A percentile compares a stretch with the other conserved stretches of the same genome.
Evolutionary conservation across 202 grass and related monocot species (phyloP).

Genomic region (Panicum virgatum): DNA sequence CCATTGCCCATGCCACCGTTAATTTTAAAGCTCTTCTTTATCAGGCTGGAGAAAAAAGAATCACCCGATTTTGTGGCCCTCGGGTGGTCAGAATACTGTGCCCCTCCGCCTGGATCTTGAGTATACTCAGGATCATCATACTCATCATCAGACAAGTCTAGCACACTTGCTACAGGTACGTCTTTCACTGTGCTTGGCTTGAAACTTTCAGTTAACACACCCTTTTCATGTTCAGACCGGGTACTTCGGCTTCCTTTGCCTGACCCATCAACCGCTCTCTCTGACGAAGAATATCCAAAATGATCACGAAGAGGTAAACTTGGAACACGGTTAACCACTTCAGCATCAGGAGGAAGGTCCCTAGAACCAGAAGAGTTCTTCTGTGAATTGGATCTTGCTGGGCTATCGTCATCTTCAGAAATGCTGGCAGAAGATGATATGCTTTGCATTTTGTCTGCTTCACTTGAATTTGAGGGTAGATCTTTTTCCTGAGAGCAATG

Average conservation of each 20-base stretch:
- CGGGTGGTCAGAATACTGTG: slow-evolving; percentile 32
- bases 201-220: slow-evolving; percentile 70
- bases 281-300: slow-evolving; percentile 70
- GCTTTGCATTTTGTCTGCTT: slow-evolving; percentile 52
- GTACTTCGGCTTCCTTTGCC: slow-evolving; percentile 79
- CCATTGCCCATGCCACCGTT: slow-evolving; percentile 44
- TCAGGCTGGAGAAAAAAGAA: slow-evolving; percentile 67
- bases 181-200: slow-evolving; percentile 64
- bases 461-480: slow-evolving; percentile 53
- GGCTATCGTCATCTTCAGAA: slow-evolving; percentile 58
- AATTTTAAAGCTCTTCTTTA: slow-evolving; percentile 78
- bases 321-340: slow-evolving; percentile 55
- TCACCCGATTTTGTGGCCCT: slow-evolving; percentile 51
- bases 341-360: slow-evolving; percentile 46
- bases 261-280: slow-evolving; percentile 64
- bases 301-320: slow-evolving; percentile 83
- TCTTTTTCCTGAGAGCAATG: slow-evolving; percentile 56
- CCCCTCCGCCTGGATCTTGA: slow-evolving; percentile 45
- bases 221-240: slow-evolving; percentile 59
- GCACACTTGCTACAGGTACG: slow-evolving; percentile 60
- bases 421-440: slow-evolving; percentile 57
- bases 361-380: slow-evolving; percentile 48
- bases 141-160: slow-evolving; percentile 63
- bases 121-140: slow-evolving; percentile 45
- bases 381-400: slow-evolving; percentile 47